Conservation (phyloP, 2,329 filamentous ascomycete genomes). For the Fusarium torulosum region DNA sequence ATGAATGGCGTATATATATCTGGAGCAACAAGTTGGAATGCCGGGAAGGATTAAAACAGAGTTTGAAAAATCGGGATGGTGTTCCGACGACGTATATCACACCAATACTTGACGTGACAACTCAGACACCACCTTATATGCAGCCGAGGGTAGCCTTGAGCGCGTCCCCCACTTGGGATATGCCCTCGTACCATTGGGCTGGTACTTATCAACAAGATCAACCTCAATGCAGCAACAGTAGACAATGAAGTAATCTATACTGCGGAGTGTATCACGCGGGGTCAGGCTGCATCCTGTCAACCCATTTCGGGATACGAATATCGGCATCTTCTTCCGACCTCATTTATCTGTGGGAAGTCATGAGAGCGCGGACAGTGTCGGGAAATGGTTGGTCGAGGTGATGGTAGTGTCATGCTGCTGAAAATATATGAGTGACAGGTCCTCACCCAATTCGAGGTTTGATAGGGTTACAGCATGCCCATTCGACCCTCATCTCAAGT, state of each 20-base stretch:
- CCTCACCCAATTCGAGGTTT: too few species aligned
- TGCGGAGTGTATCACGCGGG: neutral
- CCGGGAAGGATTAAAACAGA: neutral
- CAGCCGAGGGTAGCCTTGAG: conserved; percentile 15
- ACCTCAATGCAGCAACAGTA: conserved; percentile 20
- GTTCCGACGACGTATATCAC: conserved; percentile 24
- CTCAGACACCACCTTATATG: neutral
- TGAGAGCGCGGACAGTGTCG: neutral
- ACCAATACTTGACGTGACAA: conserved; percentile 5
- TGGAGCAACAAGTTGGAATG: neutral
- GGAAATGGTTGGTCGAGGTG: neutral
- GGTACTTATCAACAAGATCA: conserved; percentile 15
- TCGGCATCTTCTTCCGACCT: conserved; percentile 21
- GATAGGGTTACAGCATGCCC: neutral
- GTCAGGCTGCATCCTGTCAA: neutral
- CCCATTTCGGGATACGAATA: conserved; percentile 14
- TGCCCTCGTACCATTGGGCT: conserved; percentile 3
- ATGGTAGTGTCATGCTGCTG: neutral
- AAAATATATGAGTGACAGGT: neutral
- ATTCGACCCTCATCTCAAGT: neutral
- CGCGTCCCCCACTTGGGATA: neutral
- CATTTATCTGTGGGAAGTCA: neutral
- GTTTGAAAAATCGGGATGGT: conserved; percentile 19
- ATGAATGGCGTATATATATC: too few species aligned
- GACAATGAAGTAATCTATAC: neutral